Conservation (phyloP, 2,329 filamentous ascomycete species). For the Rhynchosporium agropyri region DNA sequence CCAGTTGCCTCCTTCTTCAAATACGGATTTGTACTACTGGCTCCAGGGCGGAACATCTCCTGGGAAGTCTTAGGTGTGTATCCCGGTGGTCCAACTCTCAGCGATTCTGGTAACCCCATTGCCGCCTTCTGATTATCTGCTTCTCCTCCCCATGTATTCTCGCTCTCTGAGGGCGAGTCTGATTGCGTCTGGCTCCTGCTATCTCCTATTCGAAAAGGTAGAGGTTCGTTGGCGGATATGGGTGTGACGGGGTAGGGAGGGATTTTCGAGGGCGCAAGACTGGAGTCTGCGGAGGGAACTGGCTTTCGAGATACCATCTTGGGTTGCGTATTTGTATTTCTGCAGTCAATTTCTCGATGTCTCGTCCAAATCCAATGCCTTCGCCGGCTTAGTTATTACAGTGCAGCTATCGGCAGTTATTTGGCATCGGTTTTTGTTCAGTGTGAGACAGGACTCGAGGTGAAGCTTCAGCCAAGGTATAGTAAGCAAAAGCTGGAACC, state of each 20-base stretch:
- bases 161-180: slow-evolving; percentile 28
- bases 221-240: slow-evolving; percentile 21
- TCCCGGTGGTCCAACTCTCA: slow-evolving; percentile 36
- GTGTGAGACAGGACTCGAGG: background rate
- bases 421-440: background rate
- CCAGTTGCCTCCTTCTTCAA: slow-evolving; percentile 32
- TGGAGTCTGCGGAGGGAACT: slow-evolving; percentile 26
- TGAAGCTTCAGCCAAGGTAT: background rate
- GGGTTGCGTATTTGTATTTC: background rate
- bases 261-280: slow-evolving; percentile 23
- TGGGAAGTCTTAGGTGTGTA: slow-evolving; percentile 33
- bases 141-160: slow-evolving; percentile 36
- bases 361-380: too few species aligned
- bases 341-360: background rate
- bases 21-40: slow-evolving; percentile 40
- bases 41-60: slow-evolving; percentile 29
- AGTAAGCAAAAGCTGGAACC: background rate
- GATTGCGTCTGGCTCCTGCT: slow-evolving; percentile 24
- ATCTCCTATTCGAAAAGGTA: slow-evolving; percentile 28
- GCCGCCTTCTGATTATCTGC: slow-evolving; percentile 19
- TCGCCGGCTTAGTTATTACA: background rate
- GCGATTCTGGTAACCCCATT: slow-evolving; percentile 34
- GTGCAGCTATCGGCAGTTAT: background rate
- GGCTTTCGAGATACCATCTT: slow-evolving; percentile 41
- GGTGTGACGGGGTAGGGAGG: slow-evolving; percentile 38